phyloP scores from a whole-genome alignment of 1,284 basidiomycete species.

The Sporisorium graminicola region DNA sequence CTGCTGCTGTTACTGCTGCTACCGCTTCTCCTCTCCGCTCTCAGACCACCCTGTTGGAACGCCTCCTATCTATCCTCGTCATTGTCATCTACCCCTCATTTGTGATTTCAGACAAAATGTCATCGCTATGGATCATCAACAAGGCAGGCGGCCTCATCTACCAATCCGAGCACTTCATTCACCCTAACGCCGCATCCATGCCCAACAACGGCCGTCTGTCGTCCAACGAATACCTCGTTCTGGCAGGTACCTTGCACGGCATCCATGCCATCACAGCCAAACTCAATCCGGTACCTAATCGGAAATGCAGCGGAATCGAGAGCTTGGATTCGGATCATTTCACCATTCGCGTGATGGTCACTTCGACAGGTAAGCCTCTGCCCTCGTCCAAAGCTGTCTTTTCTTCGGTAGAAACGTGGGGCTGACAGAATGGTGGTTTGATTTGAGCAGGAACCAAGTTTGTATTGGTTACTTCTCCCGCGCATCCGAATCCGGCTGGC shows the following conservation, averaged over 20 bases:
- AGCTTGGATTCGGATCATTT: conserved; percentile 94
- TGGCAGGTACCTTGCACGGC: conserved; percentile 96
- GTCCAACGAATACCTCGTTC: conserved; percentile 98
- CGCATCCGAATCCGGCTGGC: conserved; percentile 75
- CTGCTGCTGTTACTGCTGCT: too few relatives aligned
- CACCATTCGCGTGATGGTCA: conserved; percentile 88
- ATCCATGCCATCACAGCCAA: conserved; percentile 97
- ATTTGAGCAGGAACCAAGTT: conserved; percentile 88
- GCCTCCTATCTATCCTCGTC: not conserved
- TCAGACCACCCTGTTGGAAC: conserved; percentile 2
- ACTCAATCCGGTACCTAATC: conserved; percentile 78
- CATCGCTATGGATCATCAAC: conserved; percentile 90
- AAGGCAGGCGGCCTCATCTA: conserved; percentile 98
- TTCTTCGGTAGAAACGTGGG: not conserved
- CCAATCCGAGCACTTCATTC: conserved; percentile 80
- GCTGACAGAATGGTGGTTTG: not conserved
- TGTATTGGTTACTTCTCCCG: conserved; percentile 85
- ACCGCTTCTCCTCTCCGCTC: conserved; percentile 1
- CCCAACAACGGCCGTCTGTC: conserved; percentile 70
- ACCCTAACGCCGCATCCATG: conserved; percentile 42
- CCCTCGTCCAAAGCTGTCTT: too few relatives aligned
- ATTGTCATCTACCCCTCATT: too few relatives aligned
- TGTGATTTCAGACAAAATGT: conserved; percentile 49
- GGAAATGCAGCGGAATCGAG: conserved; percentile 81
- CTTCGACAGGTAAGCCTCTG: conserved; percentile 90